Evolutionary conservation across 495 filamentous ascomycete genomes (phyloP), one percentile per base, ranked within the genome.

Genomic region (Talaromyces thailandensis): DNA sequence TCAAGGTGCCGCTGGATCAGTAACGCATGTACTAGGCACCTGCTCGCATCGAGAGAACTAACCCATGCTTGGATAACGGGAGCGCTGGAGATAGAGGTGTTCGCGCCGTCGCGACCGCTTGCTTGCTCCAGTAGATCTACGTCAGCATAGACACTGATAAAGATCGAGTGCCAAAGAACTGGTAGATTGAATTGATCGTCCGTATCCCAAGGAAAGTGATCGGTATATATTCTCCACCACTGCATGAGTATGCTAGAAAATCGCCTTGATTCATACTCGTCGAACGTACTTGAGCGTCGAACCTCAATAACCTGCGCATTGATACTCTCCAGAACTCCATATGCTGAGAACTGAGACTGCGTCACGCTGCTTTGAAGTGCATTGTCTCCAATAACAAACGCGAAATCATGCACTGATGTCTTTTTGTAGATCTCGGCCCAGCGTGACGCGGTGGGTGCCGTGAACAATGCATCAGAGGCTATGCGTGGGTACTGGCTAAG

Each of bases 371-470:
- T 35, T 35, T 35, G 31, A 35, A 35, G 31, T 35, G 31, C 31
- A 35, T 35, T 35, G 1, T 35, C 31, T 35, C 31, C 31, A 35
- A 35, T 35, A 35, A 35, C 31, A 35, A 12, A 35, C 31, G 6
- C 9, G 8, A 35, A 35, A 12, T 12, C 31, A 9, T 35, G 31
- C 31, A 12, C 9, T 12, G 31, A 35, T 12, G 31, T 35, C 9
- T 35, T 35, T 35, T 35, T 35, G 31, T 35, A 35, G 2, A 35
- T 9, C 31, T 35, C 31, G 7, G 31, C 31, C 73, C 73, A 76
- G 35, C 66, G 56, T 12, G 64, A 51, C 31, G 73, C 72, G 1
- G 72, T 71, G 14, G 71, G 65, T 6, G 74, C 74, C 14, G 64
- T 66, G 32, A 76, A 75, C 8, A 74, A 52, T 18, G 63, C 64